Evolutionary conservation across 306 rosid species (phyloP), one percentile per base, ranked within the genome.

Genomic region (Dalbergia cultrata): DNA sequence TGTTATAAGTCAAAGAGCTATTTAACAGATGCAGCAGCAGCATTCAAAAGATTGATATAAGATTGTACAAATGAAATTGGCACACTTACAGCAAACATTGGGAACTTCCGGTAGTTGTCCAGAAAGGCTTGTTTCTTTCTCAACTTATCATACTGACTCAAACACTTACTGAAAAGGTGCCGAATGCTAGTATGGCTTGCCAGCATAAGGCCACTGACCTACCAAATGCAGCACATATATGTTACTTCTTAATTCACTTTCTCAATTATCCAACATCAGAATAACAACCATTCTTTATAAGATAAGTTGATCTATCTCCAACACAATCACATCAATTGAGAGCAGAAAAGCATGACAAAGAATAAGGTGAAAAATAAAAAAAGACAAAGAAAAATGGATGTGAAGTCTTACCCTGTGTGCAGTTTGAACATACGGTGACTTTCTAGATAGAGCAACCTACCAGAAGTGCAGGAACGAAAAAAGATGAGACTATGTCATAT

Each of bases 181-280:
- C 99, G 92, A 66, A 95, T 95, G 82, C 99, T 95, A 58, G 99
- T 95, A 84, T 95, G 99, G 75, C 98, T 95, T 41, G 99, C 99
- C 57, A 95, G 85, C 99, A 95, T 95, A 71, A 95, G 98, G 79
- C 99, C 99, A 52, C 99, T 95, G 70, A 95, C 98, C 99, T 95
- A 84, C 68, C 69, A 85, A 80, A 78, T 58, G 82, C 76, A 86
- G 77, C 54, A 80, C 7, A 53, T 0, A 74, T 14, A 63, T 78
- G 83, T 83, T 83, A 87, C 19, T 67, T 53, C 44, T 26, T 50
- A 17, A 18, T 9, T 44, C 79, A 52, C 11, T 41, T 81, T 33
- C 18, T 60, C 50, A 37, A 18, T 18, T 50, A 41, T 43, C 59
- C 37, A 79, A 34, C 44, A 50, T 50, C 60, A 79, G 60, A 78